Conservation (phyloP, 768 basidiomycete genomes). For the Lyophyllum semitale region DNA sequence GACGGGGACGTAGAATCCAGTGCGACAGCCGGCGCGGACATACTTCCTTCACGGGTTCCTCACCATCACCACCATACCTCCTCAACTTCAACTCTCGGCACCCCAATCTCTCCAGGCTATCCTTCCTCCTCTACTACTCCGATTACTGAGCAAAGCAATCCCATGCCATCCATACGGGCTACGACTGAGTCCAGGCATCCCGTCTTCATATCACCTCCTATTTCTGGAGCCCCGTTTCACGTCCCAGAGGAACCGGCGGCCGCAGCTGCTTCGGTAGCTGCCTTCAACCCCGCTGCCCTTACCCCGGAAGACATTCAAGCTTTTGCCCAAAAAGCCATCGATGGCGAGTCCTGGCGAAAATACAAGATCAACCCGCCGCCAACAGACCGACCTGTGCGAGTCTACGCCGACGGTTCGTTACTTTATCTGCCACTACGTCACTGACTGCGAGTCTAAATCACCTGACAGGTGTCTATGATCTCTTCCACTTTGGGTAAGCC, state of each 20-base stretch:
- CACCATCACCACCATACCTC: conserved; percentile 45
- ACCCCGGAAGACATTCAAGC: conserved; percentile 77
- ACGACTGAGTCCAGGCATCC: conserved; percentile 28
- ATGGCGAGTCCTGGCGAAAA: conserved; percentile 59
- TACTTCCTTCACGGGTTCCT: conserved; percentile 28
- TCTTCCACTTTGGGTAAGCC: conserved; percentile 92
- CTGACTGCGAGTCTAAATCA: conserved; percentile 24
- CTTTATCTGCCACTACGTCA: conserved; percentile 27
- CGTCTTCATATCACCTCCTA: conserved; percentile 35
- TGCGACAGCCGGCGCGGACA: conserved; percentile 58
- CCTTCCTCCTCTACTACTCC: conserved; percentile 26
- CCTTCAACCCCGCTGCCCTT: conserved; percentile 68
- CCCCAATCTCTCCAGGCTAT: conserved; percentile 35
- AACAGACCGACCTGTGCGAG: conserved; percentile 72
- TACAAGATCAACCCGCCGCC: conserved; percentile 92
- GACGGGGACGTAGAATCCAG: conserved; percentile 88
- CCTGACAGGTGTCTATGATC: conserved; percentile 84
- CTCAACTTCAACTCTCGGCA: conserved; percentile 55
- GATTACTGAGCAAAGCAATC: conserved; percentile 21
- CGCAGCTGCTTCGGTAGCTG: conserved; percentile 33
- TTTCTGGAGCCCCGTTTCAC: conserved; percentile 24
- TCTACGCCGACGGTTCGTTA: conserved; percentile 89
- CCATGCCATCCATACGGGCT: conserved; percentile 21
- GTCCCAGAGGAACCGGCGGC: conserved; percentile 45
- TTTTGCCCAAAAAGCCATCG: conserved; percentile 76